Percentiles rank a stretch among this genome's conserved stretches.
These are phyloP conservation scores for Telfairia occidentalis DNA, from an alignment of 331 rosid species.

Conservation along the genomic window DNA sequence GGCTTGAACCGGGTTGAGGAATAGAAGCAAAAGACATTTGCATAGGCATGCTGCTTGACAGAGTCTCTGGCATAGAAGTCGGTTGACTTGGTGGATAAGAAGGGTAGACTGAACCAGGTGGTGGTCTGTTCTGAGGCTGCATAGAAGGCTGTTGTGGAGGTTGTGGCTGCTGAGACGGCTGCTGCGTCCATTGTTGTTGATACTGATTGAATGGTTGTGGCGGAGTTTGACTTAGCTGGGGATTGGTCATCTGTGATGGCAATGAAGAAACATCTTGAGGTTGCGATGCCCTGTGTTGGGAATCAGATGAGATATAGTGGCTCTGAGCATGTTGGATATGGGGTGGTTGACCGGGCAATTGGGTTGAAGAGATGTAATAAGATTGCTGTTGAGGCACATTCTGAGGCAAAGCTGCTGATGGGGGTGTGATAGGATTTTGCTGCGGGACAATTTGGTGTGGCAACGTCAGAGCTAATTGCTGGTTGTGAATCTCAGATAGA, in stretches of 20 bases:
- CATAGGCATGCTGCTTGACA: slow-evolving; percentile 82
- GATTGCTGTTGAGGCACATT: slow-evolving; percentile 51
- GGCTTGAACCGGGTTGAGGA: slow-evolving; percentile 57
- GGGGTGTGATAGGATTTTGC: slow-evolving; percentile 45
- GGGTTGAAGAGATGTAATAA: slow-evolving; percentile 55
- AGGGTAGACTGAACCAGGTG: slow-evolving; percentile 43
- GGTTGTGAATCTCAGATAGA: slow-evolving; percentile 56
- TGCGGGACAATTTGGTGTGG: slow-evolving; percentile 66
- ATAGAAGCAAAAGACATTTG: slow-evolving; percentile 65
- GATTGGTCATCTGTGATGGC: slow-evolving; percentile 35
- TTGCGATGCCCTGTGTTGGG: slow-evolving; percentile 60
- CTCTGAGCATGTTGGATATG: slow-evolving; percentile 49
- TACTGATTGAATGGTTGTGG: slow-evolving; percentile 62
- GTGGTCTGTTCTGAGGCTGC: slow-evolving; percentile 62
- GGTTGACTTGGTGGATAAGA: slow-evolving; percentile 62
- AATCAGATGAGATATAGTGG: slow-evolving; percentile 58
- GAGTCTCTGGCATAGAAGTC: slow-evolving; percentile 47
- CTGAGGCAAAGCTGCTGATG: slow-evolving; percentile 42
- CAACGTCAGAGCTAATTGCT: slow-evolving; percentile 83
- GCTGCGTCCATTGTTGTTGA: slow-evolving; percentile 44
- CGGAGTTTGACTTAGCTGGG: slow-evolving; percentile 46
- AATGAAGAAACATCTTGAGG: slow-evolving; percentile 45
- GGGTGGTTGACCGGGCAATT: slow-evolving; percentile 35
- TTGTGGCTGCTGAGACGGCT: slow-evolving; percentile 38
- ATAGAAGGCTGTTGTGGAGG: slow-evolving; percentile 48